Percentiles rank a stretch among this genome's conserved stretches.
phyloP scores from a whole-genome alignment of 345 rosid species.

The Mallotus nudiflorus region DNA sequence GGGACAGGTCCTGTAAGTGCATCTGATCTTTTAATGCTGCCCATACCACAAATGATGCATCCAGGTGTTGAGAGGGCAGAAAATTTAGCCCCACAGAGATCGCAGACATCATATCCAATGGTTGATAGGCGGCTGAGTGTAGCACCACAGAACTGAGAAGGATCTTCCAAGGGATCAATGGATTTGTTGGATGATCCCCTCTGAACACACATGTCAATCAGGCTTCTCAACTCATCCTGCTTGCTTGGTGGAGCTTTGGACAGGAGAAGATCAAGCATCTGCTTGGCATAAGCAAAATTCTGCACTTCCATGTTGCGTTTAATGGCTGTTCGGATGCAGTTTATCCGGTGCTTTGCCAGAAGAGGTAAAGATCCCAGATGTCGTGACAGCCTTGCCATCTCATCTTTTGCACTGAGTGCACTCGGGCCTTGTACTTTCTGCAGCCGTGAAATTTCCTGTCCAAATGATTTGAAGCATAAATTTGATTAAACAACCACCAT shows the following conservation, averaged over 20 bases:
- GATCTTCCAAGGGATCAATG: constrained; percentile 92
- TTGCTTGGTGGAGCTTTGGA: constrained; percentile 88
- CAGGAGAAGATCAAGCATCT: constrained; percentile 94
- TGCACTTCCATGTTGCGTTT: constrained; percentile 98
- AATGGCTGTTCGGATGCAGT: constrained; percentile 92
- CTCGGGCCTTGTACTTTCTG: constrained; percentile 91
- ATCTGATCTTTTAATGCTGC: constrained; percentile 90
- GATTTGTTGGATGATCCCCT: constrained; percentile 90
- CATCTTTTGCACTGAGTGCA: constrained; percentile 92
- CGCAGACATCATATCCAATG: constrained; percentile 93
- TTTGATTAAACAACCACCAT: background rate
- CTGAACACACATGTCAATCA: constrained; percentile 85
- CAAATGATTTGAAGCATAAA: background rate
- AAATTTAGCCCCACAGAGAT: constrained; percentile 92
- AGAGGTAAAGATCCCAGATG: constrained; percentile 89
- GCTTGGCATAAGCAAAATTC: constrained; percentile 83
- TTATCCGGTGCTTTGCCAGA: constrained; percentile 90
- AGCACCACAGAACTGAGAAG: constrained; percentile 93
- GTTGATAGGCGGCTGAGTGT: constrained; percentile 94
- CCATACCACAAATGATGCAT: constrained; percentile 98
- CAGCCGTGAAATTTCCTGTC: constrained; percentile 84
- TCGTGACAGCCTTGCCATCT: constrained; percentile 94
- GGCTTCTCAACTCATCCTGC: constrained; percentile 87
- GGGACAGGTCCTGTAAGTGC: constrained; percentile 69
- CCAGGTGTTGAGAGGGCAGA: constrained; percentile 90